Conservation (phyloP, 192 early-diverging fungal species). For the Coemansia brasiliensis region DNA sequence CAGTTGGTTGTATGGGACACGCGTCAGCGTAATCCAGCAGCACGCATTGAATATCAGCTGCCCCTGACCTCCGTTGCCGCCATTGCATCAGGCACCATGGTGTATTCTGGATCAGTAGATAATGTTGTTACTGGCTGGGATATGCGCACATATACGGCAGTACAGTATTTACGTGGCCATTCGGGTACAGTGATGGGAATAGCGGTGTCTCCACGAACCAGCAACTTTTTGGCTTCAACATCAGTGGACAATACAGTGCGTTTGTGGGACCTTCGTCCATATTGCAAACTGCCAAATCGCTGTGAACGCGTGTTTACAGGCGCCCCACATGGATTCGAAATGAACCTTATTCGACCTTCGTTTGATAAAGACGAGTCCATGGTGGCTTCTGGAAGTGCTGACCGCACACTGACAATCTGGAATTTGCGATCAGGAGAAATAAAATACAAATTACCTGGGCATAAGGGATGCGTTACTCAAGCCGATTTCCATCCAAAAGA, state of each 20-base stretch:
- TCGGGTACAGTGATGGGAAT: constrained; percentile 88
- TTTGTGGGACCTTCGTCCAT: constrained; percentile 95
- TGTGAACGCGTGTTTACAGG: constrained; percentile 76
- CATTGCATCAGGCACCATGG: constrained; percentile 69
- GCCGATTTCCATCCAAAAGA: constrained; percentile 91
- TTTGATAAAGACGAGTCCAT: constrained; percentile 85
- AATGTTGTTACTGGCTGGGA: constrained; percentile 91
- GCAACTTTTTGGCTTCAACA: constrained; percentile 78
- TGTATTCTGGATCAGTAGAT: constrained; percentile 89
- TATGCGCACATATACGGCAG: constrained; percentile 68
- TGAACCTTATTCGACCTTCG: constrained; percentile 86
- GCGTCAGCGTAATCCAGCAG: constrained; percentile 62
- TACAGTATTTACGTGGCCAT: constrained; percentile 77
- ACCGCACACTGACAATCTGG: constrained; percentile 92
- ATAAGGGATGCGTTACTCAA: constrained; percentile 91
- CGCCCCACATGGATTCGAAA: constrained; percentile 94
- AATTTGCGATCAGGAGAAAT: constrained; percentile 73
- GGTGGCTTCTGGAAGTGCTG: constrained; percentile 83
- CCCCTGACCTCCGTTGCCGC: constrained; percentile 81
- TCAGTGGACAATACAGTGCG: constrained; percentile 94
- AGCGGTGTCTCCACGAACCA: constrained; percentile 75
- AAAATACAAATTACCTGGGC: constrained; percentile 91
- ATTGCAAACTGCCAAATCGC: constrained; percentile 66
- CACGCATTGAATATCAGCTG: constrained; percentile 59
- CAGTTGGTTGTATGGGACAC: constrained; percentile 74